Conservation (phyloP, 2,329 filamentous ascomycete species). For the Penicillium brevicompactum region DNA sequence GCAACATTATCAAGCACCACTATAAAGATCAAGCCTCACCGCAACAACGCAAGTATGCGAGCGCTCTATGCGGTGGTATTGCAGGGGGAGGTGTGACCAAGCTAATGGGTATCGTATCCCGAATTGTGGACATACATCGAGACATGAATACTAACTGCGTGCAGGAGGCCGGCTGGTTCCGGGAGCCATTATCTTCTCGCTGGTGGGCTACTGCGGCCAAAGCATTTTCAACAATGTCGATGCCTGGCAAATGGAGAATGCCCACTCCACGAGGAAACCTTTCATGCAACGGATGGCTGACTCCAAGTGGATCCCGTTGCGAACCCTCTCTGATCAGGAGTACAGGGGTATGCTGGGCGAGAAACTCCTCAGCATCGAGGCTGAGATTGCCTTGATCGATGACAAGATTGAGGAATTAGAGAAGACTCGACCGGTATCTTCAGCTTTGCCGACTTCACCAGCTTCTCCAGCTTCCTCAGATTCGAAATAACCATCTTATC, state of each 20-base stretch:
- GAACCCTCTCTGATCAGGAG: slow-evolving; percentile 69
- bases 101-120: slow-evolving; percentile 51
- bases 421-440: slow-evolving; percentile 20
- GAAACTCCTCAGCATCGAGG: slow-evolving; percentile 70
- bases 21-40: slow-evolving; percentile 56
- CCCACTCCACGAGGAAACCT: slow-evolving; percentile 39
- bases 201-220: slow-evolving; percentile 62
- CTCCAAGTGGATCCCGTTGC: slow-evolving; percentile 72
- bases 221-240: slow-evolving; percentile 56
- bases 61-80: slow-evolving; percentile 69
- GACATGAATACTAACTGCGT: slow-evolving; percentile 12
- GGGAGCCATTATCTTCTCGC: slow-evolving; percentile 60
- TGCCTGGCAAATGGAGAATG: slow-evolving; percentile 45
- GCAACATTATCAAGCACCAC: slow-evolving; percentile 50
- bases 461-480: neutral
- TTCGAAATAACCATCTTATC: slow-evolving; percentile 6
- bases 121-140: neutral
- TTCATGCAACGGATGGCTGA: slow-evolving; percentile 56
- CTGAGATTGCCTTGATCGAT: slow-evolving; percentile 76
- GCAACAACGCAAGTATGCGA: slow-evolving; percentile 66
- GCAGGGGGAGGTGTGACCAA: slow-evolving; percentile 61
- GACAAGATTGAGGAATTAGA: slow-evolving; percentile 67
- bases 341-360: slow-evolving; percentile 72
- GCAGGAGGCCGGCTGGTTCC: slow-evolving; percentile 61
- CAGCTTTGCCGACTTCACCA: neutral